These are phyloP conservation scores for Isochrysis galbana DNA, from an alignment of 78 protist genomes.

Conservation along the genomic window DNA sequence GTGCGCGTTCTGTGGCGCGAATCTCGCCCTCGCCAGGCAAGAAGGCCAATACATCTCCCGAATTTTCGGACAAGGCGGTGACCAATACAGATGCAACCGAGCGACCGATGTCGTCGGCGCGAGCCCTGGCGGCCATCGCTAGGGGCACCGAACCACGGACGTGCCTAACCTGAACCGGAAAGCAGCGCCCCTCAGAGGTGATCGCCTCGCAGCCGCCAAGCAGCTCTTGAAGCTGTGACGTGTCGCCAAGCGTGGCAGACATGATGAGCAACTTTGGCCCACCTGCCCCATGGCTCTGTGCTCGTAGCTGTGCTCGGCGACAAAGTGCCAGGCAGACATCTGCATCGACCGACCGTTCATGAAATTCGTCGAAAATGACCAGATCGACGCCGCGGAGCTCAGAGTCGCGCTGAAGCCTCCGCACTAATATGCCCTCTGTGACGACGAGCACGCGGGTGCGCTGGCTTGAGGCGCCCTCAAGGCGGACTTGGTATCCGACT, in stretches of 20 bases:
- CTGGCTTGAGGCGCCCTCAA: neutral
- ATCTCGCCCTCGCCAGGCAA: neutral
- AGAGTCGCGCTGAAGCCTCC: neutral
- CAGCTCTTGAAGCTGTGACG: too few relatives aligned
- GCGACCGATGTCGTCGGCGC: neutral
- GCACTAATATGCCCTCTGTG: slow-evolving; percentile 26
- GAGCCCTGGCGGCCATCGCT: neutral
- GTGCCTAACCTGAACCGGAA: neutral
- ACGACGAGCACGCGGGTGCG: slow-evolving; percentile 8
- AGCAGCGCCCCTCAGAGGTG: neutral
- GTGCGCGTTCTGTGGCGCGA: neutral
- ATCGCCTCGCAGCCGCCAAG: neutral
- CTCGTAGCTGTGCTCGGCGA: slow-evolving; percentile 27
- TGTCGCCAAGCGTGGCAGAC: slow-evolving; percentile 21
- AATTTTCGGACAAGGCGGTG: neutral
- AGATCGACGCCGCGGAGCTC: neutral
- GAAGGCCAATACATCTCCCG: neutral
- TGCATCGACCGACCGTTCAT: slow-evolving; percentile 25
- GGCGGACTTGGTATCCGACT: slow-evolving; percentile 34
- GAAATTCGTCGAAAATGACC: slow-evolving; percentile 36
- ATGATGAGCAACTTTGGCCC: slow-evolving; percentile 25
- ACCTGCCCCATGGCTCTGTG: too few relatives aligned
- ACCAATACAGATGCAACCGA: neutral
- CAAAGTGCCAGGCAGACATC: slow-evolving; percentile 27
- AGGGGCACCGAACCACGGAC: neutral